These are phyloP conservation scores for Colletotrichum tropicale DNA, from an alignment of 2,329 filamentous ascomycete species.

Conservation along the genomic window DNA sequence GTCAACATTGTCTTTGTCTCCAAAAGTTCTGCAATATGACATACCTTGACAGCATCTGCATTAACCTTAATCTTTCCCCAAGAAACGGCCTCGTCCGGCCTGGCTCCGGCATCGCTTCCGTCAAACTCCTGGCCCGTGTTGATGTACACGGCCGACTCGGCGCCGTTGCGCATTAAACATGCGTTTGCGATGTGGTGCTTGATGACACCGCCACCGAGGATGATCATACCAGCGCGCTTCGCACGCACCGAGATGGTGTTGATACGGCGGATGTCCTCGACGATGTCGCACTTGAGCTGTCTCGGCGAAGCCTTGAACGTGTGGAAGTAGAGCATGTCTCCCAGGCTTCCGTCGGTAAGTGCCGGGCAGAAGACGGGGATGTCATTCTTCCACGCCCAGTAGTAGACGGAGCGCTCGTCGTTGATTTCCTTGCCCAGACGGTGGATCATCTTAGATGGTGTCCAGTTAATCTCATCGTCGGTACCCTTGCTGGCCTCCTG, in stretches of 20 bases:
- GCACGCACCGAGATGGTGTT: constrained; percentile 91
- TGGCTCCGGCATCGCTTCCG: constrained; percentile 91
- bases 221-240: constrained; percentile 90
- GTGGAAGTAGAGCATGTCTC: constrained; percentile 99
- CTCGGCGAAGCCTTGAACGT: constrained; percentile 87
- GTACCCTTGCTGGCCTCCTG: constrained; percentile 80
- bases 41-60: constrained; percentile 87
- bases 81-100: constrained; percentile 95
- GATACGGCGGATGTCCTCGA: constrained; percentile 90
- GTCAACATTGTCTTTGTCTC: neutral
- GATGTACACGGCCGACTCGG: constrained; percentile 95
- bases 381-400: constrained; percentile 97
- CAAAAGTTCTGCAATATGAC: constrained; percentile 21
- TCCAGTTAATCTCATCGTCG: constrained; percentile 79
- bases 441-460: constrained; percentile 88
- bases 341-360: constrained; percentile 90
- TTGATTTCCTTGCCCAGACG: constrained; percentile 93
- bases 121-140: constrained; percentile 98
- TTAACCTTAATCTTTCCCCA: constrained; percentile 98
- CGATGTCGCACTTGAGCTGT: constrained; percentile 86
- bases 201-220: constrained; percentile 91
- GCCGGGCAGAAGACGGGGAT: constrained; percentile 98
- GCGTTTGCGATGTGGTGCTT: constrained; percentile 99
- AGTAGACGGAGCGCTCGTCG: constrained; percentile 88
- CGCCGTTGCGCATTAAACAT: constrained; percentile 95